Evolutionary conservation across 192 early-diverging fungal species (phyloP).

Genomic region (Backusella circina): DNA sequence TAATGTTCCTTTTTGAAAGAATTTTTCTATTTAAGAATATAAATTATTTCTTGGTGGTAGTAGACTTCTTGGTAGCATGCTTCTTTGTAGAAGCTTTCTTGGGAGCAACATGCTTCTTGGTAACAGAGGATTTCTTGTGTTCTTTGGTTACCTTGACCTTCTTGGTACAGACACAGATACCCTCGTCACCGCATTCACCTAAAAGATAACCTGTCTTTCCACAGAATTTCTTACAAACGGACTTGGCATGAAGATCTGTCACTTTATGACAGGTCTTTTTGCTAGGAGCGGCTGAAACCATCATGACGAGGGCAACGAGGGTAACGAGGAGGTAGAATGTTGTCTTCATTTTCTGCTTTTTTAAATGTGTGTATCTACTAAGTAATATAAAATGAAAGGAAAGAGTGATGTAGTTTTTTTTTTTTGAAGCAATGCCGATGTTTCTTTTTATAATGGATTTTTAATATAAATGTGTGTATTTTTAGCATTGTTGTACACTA

Average conservation of each 20-base stretch:
- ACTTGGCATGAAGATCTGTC: conserved; percentile 3
- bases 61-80: background rate
- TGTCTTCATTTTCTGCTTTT: background rate
- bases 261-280: conserved; percentile 6
- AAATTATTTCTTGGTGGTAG: background rate
- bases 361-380: background rate
- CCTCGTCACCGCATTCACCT: conserved; percentile 6
- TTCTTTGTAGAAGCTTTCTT: background rate
- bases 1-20: background rate
- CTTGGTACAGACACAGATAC: conserved; percentile 8
- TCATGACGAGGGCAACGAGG: background rate
- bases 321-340: background rate
- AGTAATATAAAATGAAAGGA: background rate
- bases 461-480: background rate
- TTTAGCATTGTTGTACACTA: background rate
- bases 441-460: background rate
- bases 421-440: background rate
- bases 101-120: background rate
- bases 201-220: background rate
- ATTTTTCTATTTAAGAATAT: background rate
- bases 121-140: background rate
- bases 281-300: background rate
- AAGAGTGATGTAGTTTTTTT: background rate
- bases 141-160: background rate
- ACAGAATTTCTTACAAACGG: conserved; percentile 13